Evolutionary conservation across 2,329 filamentous ascomycete genomes (phyloP).

Genomic region (Hirsutella minnesotensis): DNA sequence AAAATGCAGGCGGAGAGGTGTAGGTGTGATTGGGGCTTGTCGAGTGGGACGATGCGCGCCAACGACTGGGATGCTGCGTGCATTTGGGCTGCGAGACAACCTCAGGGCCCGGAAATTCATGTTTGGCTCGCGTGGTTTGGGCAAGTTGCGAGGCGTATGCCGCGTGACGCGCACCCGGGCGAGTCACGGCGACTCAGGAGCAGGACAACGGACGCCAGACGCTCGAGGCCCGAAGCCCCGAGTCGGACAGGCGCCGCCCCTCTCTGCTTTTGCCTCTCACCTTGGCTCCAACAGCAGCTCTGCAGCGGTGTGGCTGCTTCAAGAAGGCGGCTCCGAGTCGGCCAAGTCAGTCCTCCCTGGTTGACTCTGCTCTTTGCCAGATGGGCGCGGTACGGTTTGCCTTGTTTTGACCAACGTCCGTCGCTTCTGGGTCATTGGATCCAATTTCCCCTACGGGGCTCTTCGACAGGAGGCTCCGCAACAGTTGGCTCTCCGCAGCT

Average conservation of each 20-base stretch:
- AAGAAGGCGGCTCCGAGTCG: neutral
- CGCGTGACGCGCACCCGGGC: neutral
- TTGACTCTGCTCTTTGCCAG: neutral
- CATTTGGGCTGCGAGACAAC: neutral
- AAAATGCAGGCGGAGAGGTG: neutral
- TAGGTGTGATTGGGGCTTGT: neutral
- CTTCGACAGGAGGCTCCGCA: no score
- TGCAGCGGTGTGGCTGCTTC: neutral
- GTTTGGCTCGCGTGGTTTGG: neutral
- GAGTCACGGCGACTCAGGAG: neutral
- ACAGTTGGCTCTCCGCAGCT: no score
- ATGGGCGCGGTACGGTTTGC: neutral
- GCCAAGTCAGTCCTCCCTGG: neutral
- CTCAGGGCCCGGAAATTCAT: neutral
- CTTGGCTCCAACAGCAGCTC: neutral
- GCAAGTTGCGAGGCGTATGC: neutral
- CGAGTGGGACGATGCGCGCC: slow-evolving; percentile 2
- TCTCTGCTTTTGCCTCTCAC: no score
- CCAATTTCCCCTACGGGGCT: neutral
- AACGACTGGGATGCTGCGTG: neutral
- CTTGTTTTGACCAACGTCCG: neutral
- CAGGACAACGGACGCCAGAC: neutral
- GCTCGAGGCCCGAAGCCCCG: no score
- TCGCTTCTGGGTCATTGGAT: neutral
- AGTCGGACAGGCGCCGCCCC: no score